phyloP scores from a whole-genome alignment of 129 eudicot species.

The Cynara cardunculus region DNA sequence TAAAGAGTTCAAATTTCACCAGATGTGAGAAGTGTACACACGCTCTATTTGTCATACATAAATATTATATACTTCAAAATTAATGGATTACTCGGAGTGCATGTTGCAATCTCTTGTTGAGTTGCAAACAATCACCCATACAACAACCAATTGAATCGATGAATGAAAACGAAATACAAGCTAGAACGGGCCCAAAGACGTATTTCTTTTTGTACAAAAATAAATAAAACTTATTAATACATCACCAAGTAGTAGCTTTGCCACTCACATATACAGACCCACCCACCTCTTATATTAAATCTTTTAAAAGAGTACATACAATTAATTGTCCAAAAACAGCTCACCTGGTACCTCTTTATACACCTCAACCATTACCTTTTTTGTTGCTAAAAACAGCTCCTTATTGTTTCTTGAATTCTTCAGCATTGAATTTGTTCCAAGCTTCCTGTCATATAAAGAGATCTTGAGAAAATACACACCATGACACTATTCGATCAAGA shows the following conservation, averaged over 20 bases:
- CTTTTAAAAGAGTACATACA: slow-evolving; percentile 8
- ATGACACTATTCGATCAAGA: no score
- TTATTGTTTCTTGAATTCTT: slow-evolving; percentile 58
- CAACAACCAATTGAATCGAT: neutral
- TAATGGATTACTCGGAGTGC: neutral
- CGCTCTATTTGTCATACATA: no score
- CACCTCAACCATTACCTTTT: slow-evolving; percentile 10
- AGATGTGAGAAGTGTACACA: no score
- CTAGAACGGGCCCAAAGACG: neutral
- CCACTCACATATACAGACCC: slow-evolving; percentile 23
- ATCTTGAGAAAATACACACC: neutral
- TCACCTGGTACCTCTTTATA: slow-evolving; percentile 23
- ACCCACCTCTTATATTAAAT: slow-evolving; percentile 14
- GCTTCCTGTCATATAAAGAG: slow-evolving; percentile 53
- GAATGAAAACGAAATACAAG: neutral
- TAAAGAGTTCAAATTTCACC: no score
- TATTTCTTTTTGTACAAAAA: slow-evolving; percentile 22
- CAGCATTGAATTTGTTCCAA: slow-evolving; percentile 76
- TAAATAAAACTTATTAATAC: slow-evolving; percentile 12
- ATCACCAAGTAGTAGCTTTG: slow-evolving; percentile 23
- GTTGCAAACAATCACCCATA: neutral
- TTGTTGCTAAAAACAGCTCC: slow-evolving; percentile 8
- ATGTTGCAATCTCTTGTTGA: neutral
- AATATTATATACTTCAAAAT: no score
- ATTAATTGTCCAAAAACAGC: slow-evolving; percentile 20